Evolutionary conservation across 495 filamentous ascomycete genomes (phyloP).

Genomic region (Aspergillus avenaceus): DNA sequence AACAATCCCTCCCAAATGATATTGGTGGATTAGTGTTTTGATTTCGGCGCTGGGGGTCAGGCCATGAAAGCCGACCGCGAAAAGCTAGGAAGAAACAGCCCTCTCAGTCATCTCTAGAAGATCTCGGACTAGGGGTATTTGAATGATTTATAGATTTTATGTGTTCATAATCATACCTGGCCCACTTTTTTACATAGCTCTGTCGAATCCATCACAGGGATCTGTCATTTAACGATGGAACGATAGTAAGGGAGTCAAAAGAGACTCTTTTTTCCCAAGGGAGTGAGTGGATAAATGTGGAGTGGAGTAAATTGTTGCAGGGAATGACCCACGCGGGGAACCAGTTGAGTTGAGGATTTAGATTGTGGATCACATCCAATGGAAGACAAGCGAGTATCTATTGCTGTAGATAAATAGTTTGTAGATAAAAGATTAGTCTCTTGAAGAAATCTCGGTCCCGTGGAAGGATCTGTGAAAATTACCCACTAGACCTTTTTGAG

Average conservation of each 20-base stretch:
- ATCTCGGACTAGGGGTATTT: too few relatives aligned
- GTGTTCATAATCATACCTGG: slow-evolving; percentile 17
- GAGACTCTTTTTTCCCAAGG: too few relatives aligned
- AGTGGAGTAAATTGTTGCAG: background rate
- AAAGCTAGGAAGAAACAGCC: slow-evolving; percentile 41
- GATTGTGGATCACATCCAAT: too few relatives aligned
- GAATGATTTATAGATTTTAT: background rate
- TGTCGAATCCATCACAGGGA: slow-evolving; percentile 3
- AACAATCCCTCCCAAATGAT: slow-evolving; percentile 43
- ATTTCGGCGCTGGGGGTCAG: slow-evolving; percentile 41
- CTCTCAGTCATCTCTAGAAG: too few relatives aligned
- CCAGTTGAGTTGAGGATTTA: too few relatives aligned
- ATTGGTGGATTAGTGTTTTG: slow-evolving; percentile 42
- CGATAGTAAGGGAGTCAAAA: background rate
- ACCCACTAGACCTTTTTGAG: too few relatives aligned
- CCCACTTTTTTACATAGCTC: slow-evolving; percentile 27
- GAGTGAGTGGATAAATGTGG: background rate
- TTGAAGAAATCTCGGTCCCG: too few relatives aligned
- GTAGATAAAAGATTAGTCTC: too few relatives aligned
- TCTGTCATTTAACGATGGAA: background rate
- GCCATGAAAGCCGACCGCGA: slow-evolving; percentile 48
- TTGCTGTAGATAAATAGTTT: too few relatives aligned
- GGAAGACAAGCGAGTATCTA: too few relatives aligned
- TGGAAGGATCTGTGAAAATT: too few relatives aligned
- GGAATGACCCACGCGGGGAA: background rate